Conservation (phyloP, 352 stramenopile genomes). For the Chrysophaeum taylorii region DNA sequence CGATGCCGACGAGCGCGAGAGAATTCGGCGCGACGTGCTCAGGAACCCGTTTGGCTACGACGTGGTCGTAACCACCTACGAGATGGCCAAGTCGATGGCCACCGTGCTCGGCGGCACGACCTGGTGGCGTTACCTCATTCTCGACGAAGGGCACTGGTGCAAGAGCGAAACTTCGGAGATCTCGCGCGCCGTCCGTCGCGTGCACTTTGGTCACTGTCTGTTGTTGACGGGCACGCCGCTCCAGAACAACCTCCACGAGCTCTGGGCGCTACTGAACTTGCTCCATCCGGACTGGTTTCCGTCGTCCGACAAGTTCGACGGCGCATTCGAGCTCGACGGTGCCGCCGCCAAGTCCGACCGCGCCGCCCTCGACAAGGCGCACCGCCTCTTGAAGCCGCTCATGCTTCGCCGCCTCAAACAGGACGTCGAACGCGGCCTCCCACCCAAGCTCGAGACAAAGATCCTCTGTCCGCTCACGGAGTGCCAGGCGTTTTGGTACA, state of each 20-base stretch:
- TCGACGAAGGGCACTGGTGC: slow-evolving; percentile 77
- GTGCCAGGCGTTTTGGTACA: slow-evolving; percentile 93
- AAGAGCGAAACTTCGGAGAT: slow-evolving; percentile 38
- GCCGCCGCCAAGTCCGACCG: slow-evolving; percentile 27
- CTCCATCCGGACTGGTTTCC: slow-evolving; percentile 83
- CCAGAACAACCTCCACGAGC: slow-evolving; percentile 86
- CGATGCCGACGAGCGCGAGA: slow-evolving; percentile 68
- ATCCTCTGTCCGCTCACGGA: slow-evolving; percentile 62
- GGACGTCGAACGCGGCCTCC: slow-evolving; percentile 82
- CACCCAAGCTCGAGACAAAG: slow-evolving; percentile 83
- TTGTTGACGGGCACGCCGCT: slow-evolving; percentile 84
- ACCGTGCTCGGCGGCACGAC: neutral
- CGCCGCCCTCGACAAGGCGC: slow-evolving; percentile 35
- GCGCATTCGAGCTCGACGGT: slow-evolving; percentile 71
- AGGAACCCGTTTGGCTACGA: slow-evolving; percentile 76
- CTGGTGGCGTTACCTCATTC: slow-evolving; percentile 59
- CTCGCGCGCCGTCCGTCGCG: slow-evolving; percentile 50
- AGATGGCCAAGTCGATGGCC: slow-evolving; percentile 74
- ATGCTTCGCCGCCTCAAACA: slow-evolving; percentile 85
- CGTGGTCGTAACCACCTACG: slow-evolving; percentile 88
- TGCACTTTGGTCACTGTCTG: slow-evolving; percentile 47
- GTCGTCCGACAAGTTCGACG: slow-evolving; percentile 69
- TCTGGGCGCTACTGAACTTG: slow-evolving; percentile 86
- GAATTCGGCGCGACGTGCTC: slow-evolving; percentile 56
- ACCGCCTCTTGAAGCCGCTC: slow-evolving; percentile 58